These are phyloP conservation scores for Talaromyces sp. DNA, from an alignment of 2,329 filamentous ascomycete genomes.

Conservation along the genomic window DNA sequence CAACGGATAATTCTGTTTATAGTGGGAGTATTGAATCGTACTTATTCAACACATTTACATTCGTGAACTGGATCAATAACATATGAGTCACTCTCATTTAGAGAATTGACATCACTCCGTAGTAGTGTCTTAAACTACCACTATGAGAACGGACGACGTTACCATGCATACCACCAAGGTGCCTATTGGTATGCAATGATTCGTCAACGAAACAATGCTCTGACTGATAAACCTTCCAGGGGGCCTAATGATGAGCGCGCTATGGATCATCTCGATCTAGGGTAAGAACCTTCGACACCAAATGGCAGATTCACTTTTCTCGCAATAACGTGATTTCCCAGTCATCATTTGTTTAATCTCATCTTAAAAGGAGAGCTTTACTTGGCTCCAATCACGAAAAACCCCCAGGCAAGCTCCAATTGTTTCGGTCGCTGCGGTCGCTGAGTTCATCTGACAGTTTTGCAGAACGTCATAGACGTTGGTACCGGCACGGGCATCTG, in stretches of 20 bases:
- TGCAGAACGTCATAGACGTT: slow-evolving; percentile 15
- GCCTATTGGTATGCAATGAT: slow-evolving; percentile 19
- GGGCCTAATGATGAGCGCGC: slow-evolving; percentile 15
- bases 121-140: slow-evolving; percentile 20
- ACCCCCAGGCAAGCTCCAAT: neutral
- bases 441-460: neutral
- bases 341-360: slow-evolving; percentile 11
- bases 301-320: neutral
- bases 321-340: neutral
- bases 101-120: slow-evolving; percentile 14
- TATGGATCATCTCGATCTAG: slow-evolving; percentile 13
- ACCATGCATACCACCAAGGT: slow-evolving; percentile 22
- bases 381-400: slow-evolving; percentile 13
- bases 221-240: neutral
- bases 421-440: neutral
- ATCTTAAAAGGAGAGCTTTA: slow-evolving; percentile 13
- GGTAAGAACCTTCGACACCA: neutral
- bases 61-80: neutral
- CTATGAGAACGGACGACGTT: slow-evolving; percentile 27
- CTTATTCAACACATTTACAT: neutral
- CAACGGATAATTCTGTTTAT: slow-evolving; percentile 3
- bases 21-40: slow-evolving; percentile 12
- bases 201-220: slow-evolving; percentile 6
- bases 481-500: slow-evolving; percentile 16
- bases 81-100: neutral